These are phyloP conservation scores for Penicillium canariense DNA, from an alignment of 495 filamentous ascomycete genomes.

Conservation along the genomic window DNA sequence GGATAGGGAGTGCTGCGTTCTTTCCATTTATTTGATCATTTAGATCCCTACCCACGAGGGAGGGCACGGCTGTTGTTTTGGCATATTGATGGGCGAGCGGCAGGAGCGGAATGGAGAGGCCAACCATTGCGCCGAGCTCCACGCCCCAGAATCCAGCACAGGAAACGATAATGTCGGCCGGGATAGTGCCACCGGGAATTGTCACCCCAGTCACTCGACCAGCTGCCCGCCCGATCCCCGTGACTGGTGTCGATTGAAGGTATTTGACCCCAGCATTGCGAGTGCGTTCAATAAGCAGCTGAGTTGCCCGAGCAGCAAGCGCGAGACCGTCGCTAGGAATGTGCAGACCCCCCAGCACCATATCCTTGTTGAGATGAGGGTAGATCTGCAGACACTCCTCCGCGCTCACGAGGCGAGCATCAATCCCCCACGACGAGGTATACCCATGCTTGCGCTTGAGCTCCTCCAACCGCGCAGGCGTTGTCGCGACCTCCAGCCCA, in stretches of 20 bases:
- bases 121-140: slow-evolving; percentile 51
- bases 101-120: slow-evolving; percentile 46
- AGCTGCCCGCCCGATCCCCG: slow-evolving; percentile 35
- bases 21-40: slow-evolving; percentile 34
- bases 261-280: slow-evolving; percentile 47
- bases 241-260: slow-evolving; percentile 44
- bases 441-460: slow-evolving; percentile 53
- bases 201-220: slow-evolving; percentile 44
- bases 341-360: slow-evolving; percentile 48
- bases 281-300: slow-evolving; percentile 48
- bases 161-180: slow-evolving; percentile 49
- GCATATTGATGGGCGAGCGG: slow-evolving; percentile 53
- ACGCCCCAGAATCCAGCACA: slow-evolving; percentile 57
- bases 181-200: slow-evolving; percentile 36
- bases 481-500: slow-evolving; percentile 51
- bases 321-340: slow-evolving; percentile 52
- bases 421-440: slow-evolving; percentile 47
- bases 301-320: slow-evolving; percentile 48
- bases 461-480: slow-evolving; percentile 46
- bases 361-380: slow-evolving; percentile 42
- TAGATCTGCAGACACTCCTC: slow-evolving; percentile 45
- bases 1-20: slow-evolving; percentile 45
- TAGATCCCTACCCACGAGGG: slow-evolving; percentile 28
- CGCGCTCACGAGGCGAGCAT: slow-evolving; percentile 37
- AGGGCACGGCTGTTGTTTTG: slow-evolving; percentile 43